Conservation (phyloP, 345 rosid genomes). For the Eucalyptus globulus region DNA sequence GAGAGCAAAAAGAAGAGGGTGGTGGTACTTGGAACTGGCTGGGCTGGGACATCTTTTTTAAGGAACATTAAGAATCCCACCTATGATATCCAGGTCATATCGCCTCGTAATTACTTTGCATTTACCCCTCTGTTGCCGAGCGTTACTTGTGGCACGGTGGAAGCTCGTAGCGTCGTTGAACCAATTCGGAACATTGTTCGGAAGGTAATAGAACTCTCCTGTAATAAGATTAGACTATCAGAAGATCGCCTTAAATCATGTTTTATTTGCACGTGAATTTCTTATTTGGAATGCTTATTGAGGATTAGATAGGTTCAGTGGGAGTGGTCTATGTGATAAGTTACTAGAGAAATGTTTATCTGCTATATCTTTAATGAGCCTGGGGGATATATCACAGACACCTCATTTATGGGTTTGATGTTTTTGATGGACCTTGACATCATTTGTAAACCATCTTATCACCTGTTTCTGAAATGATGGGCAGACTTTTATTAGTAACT, state of each 20-base stretch:
- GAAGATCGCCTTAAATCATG: neutral
- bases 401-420: neutral
- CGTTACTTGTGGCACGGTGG: constrained; percentile 94
- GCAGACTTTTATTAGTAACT: neutral
- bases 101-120: constrained; percentile 96
- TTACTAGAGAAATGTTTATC: neutral
- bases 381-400: neutral
- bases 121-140: constrained; percentile 98
- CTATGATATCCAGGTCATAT: constrained; percentile 80
- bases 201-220: constrained; percentile 34
- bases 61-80: constrained; percentile 51
- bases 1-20: constrained; percentile 73
- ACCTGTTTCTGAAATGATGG: neutral
- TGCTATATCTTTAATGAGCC: neutral
- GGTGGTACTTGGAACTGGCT: constrained; percentile 94
- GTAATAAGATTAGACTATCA: neutral
- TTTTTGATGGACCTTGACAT: neutral
- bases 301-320: neutral
- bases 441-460: neutral
- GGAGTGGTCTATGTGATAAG: neutral
- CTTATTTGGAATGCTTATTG: neutral
- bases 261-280: neutral
- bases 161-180: constrained; percentile 94
- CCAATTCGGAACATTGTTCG: constrained; percentile 82
- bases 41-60: constrained; percentile 95